phyloP scores from a whole-genome alignment of 192 early-diverging fungal genomes.

The Coemansia sp. region DNA sequence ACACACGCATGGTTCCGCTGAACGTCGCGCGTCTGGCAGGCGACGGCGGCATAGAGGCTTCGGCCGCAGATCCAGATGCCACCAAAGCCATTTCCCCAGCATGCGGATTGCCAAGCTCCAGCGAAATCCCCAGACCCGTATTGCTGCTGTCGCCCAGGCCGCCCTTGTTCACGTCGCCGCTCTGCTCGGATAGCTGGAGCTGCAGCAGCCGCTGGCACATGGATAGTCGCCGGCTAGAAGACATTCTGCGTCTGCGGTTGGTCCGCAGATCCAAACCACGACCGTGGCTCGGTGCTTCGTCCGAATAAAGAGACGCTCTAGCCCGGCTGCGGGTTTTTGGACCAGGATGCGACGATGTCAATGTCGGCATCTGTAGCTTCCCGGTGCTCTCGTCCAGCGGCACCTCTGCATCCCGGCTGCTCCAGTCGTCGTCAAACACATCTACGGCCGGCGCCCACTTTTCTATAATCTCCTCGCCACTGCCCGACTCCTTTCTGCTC shows the following conservation, averaged over 20 bases:
- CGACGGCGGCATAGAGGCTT: constrained; percentile 19
- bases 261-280: constrained; percentile 12
- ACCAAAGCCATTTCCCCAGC: background rate
- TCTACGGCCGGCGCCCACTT: background rate
- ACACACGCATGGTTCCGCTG: constrained; percentile 52
- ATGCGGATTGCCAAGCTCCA: background rate
- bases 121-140: constrained; percentile 15
- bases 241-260: constrained; percentile 27
- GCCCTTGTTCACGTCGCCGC: background rate
- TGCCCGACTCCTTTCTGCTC: background rate
- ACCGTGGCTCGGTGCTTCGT: background rate
- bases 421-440: constrained; percentile 8
- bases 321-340: background rate
- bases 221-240: constrained; percentile 21
- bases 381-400: constrained; percentile 1
- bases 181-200: constrained; percentile 23
- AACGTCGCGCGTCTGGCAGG: constrained; percentile 37
- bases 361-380: background rate
- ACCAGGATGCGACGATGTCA: background rate
- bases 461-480: background rate
- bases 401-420: constrained; percentile 4
- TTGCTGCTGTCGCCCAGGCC: background rate
- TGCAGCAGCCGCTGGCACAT: constrained; percentile 44
- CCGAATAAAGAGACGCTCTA: background rate
- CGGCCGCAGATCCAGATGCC: background rate